Base-by-base conservation (phyloP, 495 filamentous ascomycete species). In the Xeromyces bisporus region DNA sequence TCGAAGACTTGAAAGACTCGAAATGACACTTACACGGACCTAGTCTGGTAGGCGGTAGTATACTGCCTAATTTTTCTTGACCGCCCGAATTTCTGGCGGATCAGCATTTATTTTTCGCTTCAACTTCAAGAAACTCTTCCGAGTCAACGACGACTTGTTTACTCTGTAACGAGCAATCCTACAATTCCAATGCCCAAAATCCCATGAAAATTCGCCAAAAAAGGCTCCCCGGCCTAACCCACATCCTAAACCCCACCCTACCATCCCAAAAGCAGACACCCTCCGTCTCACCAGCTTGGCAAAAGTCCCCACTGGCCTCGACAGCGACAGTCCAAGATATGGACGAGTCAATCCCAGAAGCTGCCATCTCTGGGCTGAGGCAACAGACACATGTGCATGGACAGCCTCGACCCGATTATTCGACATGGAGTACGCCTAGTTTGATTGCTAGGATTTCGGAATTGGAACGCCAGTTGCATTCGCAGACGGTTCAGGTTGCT, bases 381-480 rank as follows among this genome's bases (percentile, higher is more conserved):
- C n/a, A n/a, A n/a, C n/a, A n/a, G n/a, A n/a, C n/a, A 31, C 18
- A 29, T 12, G 23, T 24, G 18, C 33, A 31, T 31, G 29, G 40
- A 21, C 20, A 42, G 23, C 31, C 14, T 29, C 33, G 37, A 27
- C 36, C 48, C 16, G 62, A 65, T 41, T 73, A 74, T 41, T 56
- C 63, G 9, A 55, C 55, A 23, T 87, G 80, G 80, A 71, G 66
- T 12, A 71, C 69, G 31, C 59, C 69, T 11, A 67, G 61, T 29
- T 61, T 89, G 13, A 66, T 89, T 36, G 47, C 68, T 34, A 65
- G 77, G 2, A 69, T 91, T 18, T 60, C 55, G 7, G 50, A 65
- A 25, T 60, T 91, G 9, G 82, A 91, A 47, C 49, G 53, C 28
- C 57, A 75, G 40, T 51, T 80, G 4, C 52, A 64, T 28, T 54